Evolutionary conservation across 306 rosid genomes (phyloP).

Genomic region (Lagenaria siceraria): DNA sequence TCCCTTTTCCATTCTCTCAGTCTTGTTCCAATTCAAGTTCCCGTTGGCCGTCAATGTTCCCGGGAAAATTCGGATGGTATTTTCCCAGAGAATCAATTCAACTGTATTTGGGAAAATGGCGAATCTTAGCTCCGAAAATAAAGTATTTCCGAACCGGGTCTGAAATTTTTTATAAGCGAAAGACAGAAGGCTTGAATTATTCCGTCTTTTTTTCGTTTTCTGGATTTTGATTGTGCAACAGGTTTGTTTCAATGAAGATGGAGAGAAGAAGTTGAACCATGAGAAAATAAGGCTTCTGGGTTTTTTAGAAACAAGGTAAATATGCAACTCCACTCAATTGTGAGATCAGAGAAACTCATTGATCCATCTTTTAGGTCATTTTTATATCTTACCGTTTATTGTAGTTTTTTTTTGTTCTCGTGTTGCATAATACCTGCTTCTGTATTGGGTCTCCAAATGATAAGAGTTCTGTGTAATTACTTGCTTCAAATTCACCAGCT

Average conservation of each 20-base stretch:
- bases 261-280: not conserved
- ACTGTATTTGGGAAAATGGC: not conserved
- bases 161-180: not conserved
- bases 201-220: not conserved
- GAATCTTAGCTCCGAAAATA: not conserved
- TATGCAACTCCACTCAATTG: not conserved
- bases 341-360: not conserved
- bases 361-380: not conserved
- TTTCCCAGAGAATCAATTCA: too few species aligned
- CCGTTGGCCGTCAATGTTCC: too few species aligned
- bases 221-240: not conserved
- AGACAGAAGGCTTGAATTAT: not conserved
- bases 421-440: not conserved
- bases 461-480: not conserved
- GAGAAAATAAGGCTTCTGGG: not conserved
- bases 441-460: slow-evolving; percentile 7
- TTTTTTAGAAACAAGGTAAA: not conserved
- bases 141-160: not conserved
- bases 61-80: too few species aligned
- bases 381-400: not conserved
- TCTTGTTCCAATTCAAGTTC: too few species aligned
- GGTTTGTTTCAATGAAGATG: not conserved
- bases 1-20: too few species aligned
- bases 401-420: not conserved
- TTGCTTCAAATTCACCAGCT: slow-evolving; percentile 18